phyloP scores from a whole-genome alignment of 2,329 filamentous ascomycete genomes.

The Passalora sequoiae region DNA sequence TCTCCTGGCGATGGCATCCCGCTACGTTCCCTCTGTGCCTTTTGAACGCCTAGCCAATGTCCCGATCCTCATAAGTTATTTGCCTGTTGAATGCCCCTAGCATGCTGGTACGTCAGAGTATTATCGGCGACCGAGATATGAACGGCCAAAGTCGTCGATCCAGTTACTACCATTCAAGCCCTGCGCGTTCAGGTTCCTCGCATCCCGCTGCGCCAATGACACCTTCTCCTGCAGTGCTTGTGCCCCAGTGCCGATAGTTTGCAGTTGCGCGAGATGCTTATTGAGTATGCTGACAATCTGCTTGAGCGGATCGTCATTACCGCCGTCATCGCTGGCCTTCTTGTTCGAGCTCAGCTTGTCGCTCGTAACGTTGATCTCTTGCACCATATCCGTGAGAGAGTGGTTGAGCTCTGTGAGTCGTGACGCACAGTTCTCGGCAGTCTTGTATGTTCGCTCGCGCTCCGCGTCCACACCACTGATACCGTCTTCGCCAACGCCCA shows the following conservation, averaged over 20 bases:
- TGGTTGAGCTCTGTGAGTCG: conserved; percentile 89
- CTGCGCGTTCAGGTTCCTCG: conserved; percentile 51
- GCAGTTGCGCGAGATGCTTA: conserved; percentile 81
- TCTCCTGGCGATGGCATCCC: background rate
- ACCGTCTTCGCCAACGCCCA: conserved; percentile 47
- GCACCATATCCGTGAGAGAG: conserved; percentile 91
- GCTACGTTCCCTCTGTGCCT: conserved; percentile 5
- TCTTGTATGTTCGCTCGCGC: conserved; percentile 87
- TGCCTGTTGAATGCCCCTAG: too few species aligned
- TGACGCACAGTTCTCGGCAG: conserved; percentile 88
- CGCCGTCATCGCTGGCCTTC: conserved; percentile 66
- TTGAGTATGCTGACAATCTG: conserved; percentile 96
- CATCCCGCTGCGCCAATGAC: conserved; percentile 71
- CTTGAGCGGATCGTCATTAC: conserved; percentile 59
- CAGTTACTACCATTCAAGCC: conserved; percentile 54
- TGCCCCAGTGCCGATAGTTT: conserved; percentile 87
- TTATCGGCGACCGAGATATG: conserved; percentile 68
- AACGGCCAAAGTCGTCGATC: conserved; percentile 85
- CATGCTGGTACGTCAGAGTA: background rate
- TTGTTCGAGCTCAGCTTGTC: conserved; percentile 68
- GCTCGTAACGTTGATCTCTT: conserved; percentile 94
- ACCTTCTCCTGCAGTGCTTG: conserved; percentile 78
- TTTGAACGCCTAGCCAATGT: background rate
- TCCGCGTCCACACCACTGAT: conserved; percentile 89
- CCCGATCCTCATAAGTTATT: background rate